Evolutionary conservation across 306 rosid genomes (phyloP).

Genomic region (Fagus sylvatica): DNA sequence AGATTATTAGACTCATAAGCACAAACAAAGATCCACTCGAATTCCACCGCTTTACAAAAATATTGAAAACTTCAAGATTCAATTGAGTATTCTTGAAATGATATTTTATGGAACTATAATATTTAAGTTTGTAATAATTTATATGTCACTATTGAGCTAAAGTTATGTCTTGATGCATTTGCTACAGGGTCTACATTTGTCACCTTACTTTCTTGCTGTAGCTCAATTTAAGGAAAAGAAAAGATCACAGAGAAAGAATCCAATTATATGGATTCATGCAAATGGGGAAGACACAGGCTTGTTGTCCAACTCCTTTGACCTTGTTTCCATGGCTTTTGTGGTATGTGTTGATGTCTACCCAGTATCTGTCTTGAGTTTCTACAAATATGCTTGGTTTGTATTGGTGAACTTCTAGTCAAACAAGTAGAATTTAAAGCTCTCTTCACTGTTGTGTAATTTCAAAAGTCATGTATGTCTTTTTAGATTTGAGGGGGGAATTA

Average conservation of each 20-base stretch:
- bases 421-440: background rate
- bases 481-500: background rate
- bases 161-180: slow-evolving; percentile 18
- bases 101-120: background rate
- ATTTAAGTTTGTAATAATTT: background rate
- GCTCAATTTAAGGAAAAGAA: slow-evolving; percentile 60
- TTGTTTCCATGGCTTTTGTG: slow-evolving; percentile 54
- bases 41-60: too few species aligned
- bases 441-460: background rate
- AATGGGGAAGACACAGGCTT: slow-evolving; percentile 67
- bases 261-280: slow-evolving; percentile 64
- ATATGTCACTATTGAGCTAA: background rate
- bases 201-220: slow-evolving; percentile 69
- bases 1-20: too few species aligned
- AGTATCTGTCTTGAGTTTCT: slow-evolving; percentile 1
- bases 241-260: slow-evolving; percentile 36
- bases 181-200: slow-evolving; percentile 67
- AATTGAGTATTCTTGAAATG: too few species aligned
- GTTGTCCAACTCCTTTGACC: slow-evolving; percentile 54
- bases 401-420: background rate
- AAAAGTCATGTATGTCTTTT: background rate
- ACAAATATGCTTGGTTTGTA: background rate
- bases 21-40: too few species aligned
- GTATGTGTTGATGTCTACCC: slow-evolving; percentile 33
- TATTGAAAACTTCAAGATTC: too few species aligned